These are phyloP conservation scores for Coelastrella sp. DNA, from an alignment of 139 green algal species.

Conservation along the genomic window DNA sequence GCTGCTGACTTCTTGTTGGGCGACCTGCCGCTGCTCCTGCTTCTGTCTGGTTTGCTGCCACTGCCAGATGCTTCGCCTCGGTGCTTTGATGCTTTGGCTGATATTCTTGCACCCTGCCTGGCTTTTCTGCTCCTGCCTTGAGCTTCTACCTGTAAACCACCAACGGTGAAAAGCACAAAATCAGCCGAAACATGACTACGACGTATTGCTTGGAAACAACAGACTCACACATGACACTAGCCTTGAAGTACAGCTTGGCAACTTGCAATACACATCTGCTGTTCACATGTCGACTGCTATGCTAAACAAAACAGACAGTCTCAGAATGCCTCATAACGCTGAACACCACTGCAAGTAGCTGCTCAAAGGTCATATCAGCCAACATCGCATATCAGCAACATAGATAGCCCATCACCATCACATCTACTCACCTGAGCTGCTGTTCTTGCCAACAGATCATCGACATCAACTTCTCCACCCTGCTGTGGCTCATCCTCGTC, in stretches of 20 bases:
- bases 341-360: too few relatives aligned
- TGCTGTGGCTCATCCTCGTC: background rate
- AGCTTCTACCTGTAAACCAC: background rate
- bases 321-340: too few relatives aligned
- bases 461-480: conserved; percentile 33
- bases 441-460: conserved; percentile 31
- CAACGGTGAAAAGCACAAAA: background rate
- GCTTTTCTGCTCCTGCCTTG: background rate
- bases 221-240: too few relatives aligned
- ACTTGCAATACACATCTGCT: background rate
- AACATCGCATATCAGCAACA: too few relatives aligned
- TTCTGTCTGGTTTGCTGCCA: background rate
- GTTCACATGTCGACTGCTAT: background rate
- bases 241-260: too few relatives aligned
- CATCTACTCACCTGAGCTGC: conserved; percentile 32
- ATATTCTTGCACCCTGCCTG: too few relatives aligned
- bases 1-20: conserved; percentile 4
- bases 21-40: background rate
- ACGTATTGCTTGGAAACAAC: too few relatives aligned
- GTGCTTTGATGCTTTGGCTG: too few relatives aligned
- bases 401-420: background rate
- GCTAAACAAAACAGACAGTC: too few relatives aligned
- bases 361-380: too few relatives aligned
- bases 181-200: too few relatives aligned
- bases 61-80: background rate